Evolutionary conservation across 1,284 basidiomycete species (phyloP).

Genomic region (Tilletia caries): DNA sequence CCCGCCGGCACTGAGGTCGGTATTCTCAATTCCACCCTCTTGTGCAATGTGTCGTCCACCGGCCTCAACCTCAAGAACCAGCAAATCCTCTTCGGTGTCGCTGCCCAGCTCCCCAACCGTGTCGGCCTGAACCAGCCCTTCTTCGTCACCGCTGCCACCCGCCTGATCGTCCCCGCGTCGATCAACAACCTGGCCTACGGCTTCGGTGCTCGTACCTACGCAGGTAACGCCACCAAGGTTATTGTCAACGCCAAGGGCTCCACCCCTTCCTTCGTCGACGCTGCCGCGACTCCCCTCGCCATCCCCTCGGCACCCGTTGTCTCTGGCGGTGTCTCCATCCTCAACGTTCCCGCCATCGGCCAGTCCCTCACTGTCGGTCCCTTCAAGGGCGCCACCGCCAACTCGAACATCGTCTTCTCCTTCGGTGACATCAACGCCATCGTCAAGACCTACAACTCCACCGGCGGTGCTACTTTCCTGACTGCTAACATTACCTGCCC

Average conservation of each 20-base stretch:
- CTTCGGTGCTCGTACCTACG: slow-evolving; percentile 4
- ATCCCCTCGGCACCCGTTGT: slow-evolving; percentile 7
- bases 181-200: slow-evolving; percentile 14
- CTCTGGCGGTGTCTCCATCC: slow-evolving; percentile 8
- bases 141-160: slow-evolving; percentile 7
- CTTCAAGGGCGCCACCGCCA: slow-evolving; percentile 7
- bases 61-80: slow-evolving; percentile 14
- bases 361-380: background rate
- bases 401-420: background rate
- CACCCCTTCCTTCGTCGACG: slow-evolving; percentile 1
- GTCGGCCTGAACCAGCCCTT: slow-evolving; percentile 3
- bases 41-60: slow-evolving; percentile 10
- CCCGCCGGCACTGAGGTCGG: slow-evolving; percentile 5
- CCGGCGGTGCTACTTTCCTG: background rate
- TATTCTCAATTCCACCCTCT: slow-evolving; percentile 9
- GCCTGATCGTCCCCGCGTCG: slow-evolving; percentile 13
- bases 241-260: slow-evolving; percentile 13
- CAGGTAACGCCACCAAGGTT: slow-evolving; percentile 7
- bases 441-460: slow-evolving; percentile 10
- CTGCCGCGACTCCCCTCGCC: background rate
- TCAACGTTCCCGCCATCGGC: slow-evolving; percentile 2
- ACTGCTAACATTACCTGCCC: slow-evolving; percentile 12
- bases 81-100: slow-evolving; percentile 8
- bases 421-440: slow-evolving; percentile 7
- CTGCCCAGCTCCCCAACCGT: slow-evolving; percentile 8